Evolutionary conservation across 352 stramenopile species (phyloP).

Genomic region (Phytophthora pinifolia): DNA sequence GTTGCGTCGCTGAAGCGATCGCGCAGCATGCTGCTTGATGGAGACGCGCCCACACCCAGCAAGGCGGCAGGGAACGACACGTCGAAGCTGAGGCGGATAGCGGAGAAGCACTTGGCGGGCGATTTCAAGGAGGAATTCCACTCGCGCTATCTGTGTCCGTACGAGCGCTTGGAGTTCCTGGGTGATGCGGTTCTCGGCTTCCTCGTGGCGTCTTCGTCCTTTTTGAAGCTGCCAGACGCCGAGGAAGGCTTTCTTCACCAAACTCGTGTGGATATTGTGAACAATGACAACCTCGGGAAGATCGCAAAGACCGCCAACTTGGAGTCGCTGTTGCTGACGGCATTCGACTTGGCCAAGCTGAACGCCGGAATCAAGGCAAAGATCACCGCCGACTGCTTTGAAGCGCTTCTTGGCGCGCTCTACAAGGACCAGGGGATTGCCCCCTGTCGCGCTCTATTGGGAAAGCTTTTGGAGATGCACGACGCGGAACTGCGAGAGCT

Average conservation of each 20-base stretch:
- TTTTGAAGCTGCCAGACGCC: conserved; percentile 73
- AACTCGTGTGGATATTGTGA: conserved; percentile 70
- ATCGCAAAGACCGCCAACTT: conserved; percentile 79
- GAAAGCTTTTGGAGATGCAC: conserved; percentile 58
- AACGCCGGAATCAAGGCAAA: conserved; percentile 59
- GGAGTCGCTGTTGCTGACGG: conserved; percentile 67
- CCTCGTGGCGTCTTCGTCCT: conserved; percentile 75
- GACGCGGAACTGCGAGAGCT: conserved; percentile 57
- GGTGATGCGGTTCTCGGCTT: conserved; percentile 86
- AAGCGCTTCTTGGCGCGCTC: conserved; percentile 76
- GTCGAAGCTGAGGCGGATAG: conserved; percentile 43
- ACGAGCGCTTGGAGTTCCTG: conserved; percentile 85
- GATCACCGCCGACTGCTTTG: conserved; percentile 83
- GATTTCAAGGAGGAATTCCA: conserved; percentile 83
- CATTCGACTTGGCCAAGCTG: conserved; percentile 63
- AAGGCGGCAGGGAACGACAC: conserved; percentile 23
- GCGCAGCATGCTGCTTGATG: conserved; percentile 48
- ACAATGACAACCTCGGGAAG: conserved; percentile 75
- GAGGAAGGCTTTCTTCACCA: conserved; percentile 72
- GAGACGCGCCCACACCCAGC: conserved; percentile 12
- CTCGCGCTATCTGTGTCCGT: conserved; percentile 75
- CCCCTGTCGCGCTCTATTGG: conserved; percentile 59
- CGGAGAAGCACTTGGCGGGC: conserved; percentile 56
- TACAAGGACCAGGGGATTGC: conserved; percentile 83
- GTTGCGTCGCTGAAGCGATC: conserved; percentile 57